These are phyloP conservation scores for Podosphaera xanthii DNA, from an alignment of 2,329 filamentous ascomycete genomes.

Conservation along the genomic window DNA sequence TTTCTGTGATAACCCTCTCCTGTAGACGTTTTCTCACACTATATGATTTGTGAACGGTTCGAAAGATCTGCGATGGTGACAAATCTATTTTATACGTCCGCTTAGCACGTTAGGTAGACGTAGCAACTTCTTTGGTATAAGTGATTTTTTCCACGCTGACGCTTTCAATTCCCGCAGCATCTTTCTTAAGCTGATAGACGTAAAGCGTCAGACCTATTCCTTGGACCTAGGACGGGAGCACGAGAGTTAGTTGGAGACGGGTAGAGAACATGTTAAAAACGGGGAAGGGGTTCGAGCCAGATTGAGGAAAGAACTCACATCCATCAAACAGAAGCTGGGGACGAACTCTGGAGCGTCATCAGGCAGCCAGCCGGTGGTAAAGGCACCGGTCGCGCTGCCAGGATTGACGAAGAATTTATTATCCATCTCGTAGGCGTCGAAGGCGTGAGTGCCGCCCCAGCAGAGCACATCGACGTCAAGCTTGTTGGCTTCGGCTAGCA, in stretches of 20 bases:
- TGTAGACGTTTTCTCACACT: not conserved
- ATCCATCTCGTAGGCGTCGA: conserved; percentile 52
- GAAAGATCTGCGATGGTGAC: not conserved
- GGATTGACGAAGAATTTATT: conserved; percentile 54
- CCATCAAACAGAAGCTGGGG: conserved; percentile 93
- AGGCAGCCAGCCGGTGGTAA: conserved; percentile 31
- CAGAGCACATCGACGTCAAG: conserved; percentile 46
- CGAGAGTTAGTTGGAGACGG: conserved; percentile 7
- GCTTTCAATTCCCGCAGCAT: conserved; percentile 53
- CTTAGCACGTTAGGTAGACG: not conserved
- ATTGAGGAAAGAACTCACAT: conserved; percentile 38
- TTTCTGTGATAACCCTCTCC: too few relatives aligned
- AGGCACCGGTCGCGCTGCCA: conserved; percentile 41
- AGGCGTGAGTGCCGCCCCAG: conserved; percentile 44
- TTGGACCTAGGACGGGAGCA: conserved; percentile 43
- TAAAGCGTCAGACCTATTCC: conserved; percentile 89
- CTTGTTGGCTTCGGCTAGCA: conserved; percentile 44
- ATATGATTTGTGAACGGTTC: not conserved
- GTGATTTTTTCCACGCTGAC: conserved; percentile 73
- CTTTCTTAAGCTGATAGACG: conserved; percentile 69
- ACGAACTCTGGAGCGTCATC: conserved; percentile 44
- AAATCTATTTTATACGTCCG: not conserved
- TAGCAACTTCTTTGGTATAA: conserved; percentile 45
- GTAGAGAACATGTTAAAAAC: too few relatives aligned
- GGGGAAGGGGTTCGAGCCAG: not conserved